Evolutionary conservation across 805 yeast genomes (phyloP).

Genomic region (Kuraishia floccosa): DNA sequence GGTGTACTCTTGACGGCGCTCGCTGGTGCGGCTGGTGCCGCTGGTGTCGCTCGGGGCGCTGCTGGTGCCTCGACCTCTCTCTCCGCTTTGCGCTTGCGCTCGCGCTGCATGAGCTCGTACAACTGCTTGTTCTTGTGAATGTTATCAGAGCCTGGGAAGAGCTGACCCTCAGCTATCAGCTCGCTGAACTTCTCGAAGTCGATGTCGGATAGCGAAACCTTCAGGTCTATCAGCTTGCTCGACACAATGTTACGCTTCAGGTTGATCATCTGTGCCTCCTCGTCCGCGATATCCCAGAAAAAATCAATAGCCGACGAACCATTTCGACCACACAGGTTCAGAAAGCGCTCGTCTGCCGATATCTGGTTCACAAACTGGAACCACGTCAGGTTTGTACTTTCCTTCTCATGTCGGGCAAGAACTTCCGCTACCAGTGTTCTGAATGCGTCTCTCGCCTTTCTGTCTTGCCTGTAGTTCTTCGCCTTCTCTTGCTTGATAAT

Average conservation of each 20-base stretch:
- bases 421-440: conserved; percentile 30
- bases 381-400: conserved; percentile 34
- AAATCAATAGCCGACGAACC: conserved; percentile 74
- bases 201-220: background rate
- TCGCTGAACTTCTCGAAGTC: conserved; percentile 10
- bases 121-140: too few relatives aligned
- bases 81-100: too few relatives aligned
- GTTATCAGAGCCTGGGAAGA: too few relatives aligned
- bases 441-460: conserved; percentile 56
- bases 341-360: conserved; percentile 44
- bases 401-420: too few relatives aligned
- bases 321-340: conserved; percentile 54
- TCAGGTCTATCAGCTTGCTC: conserved; percentile 23
- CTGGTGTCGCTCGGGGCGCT: too few relatives aligned
- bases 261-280: conserved; percentile 40
- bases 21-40: too few relatives aligned
- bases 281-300: conserved; percentile 65
- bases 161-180: too few relatives aligned
- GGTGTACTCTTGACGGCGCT: too few relatives aligned
- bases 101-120: too few relatives aligned
- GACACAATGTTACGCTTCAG: conserved; percentile 51
- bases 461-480: conserved; percentile 40
- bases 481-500: conserved; percentile 17
- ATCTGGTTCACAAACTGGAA: conserved; percentile 37
- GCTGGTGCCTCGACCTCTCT: too few relatives aligned